phyloP scores from a whole-genome alignment of 805 yeast genomes.

The Candida corydali region DNA sequence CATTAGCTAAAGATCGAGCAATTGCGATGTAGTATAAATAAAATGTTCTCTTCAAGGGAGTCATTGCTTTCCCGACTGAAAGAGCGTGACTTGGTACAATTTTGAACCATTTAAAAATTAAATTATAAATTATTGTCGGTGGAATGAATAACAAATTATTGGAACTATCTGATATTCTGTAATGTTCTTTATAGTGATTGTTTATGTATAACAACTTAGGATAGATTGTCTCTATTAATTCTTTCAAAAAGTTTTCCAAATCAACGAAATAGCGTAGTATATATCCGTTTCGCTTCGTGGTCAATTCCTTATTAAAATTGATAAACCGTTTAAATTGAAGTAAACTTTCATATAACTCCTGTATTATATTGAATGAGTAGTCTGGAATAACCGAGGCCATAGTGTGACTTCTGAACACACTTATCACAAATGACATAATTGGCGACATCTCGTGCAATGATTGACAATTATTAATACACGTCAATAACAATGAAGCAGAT shows the following conservation, averaged over 20 bases:
- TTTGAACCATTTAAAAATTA: conserved; percentile 33
- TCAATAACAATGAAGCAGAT: conserved; percentile 26
- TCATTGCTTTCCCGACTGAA: conserved; percentile 21
- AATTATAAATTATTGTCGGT: conserved; percentile 27
- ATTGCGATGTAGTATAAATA: conserved; percentile 31
- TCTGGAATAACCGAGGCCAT: conserved; percentile 27
- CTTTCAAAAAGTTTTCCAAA: conserved; percentile 25
- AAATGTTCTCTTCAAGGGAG: conserved; percentile 29
- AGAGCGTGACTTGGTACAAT: conserved; percentile 30
- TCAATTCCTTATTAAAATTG: conserved; percentile 12
- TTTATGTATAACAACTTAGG: conserved; percentile 27
- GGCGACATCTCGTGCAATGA: conserved; percentile 16
- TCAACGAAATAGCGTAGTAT: conserved; percentile 16
- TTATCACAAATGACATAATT: conserved; percentile 15
- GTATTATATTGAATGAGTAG: conserved; percentile 26
- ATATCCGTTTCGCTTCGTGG: conserved; percentile 9
- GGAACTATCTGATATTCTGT: conserved; percentile 13
- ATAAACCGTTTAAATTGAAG: conserved; percentile 21
- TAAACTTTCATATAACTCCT: conserved; percentile 22
- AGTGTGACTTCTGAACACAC: conserved; percentile 19
- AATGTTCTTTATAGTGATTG: conserved; percentile 16
- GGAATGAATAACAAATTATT: conserved; percentile 22
- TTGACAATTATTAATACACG: conserved; percentile 19
- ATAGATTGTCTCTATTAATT: conserved; percentile 20
- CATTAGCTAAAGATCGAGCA: conserved; percentile 30